Evolutionary conservation across 257 asterid species (phyloP).

Genomic region (Osmanthus fragrans): DNA sequence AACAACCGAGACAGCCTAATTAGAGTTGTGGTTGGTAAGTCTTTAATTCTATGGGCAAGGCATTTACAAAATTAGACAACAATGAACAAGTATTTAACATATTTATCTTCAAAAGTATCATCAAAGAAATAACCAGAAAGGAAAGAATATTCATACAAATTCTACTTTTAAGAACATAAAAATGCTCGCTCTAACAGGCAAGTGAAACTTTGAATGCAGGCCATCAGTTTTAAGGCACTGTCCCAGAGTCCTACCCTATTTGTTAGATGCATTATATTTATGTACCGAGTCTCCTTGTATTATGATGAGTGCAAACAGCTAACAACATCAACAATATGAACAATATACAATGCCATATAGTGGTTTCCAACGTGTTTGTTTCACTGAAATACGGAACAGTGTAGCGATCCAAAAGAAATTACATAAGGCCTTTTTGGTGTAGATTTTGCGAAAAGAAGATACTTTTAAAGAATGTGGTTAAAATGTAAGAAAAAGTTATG

Average conservation of each 20-base stretch:
- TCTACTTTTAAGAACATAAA: not conserved
- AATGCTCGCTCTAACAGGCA: not conserved
- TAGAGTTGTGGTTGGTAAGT: not conserved
- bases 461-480: too few species aligned
- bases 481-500: too few species aligned
- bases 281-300: not conserved
- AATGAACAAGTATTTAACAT: not conserved
- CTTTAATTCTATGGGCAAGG: not conserved
- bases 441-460: too few species aligned
- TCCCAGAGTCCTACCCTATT: not conserved
- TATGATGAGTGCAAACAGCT: not conserved
- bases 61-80: not conserved
- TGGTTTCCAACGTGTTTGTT: too few species aligned
- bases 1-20: not conserved
- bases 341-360: too few species aligned
- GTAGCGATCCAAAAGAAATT: too few species aligned
- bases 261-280: not conserved
- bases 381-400: too few species aligned
- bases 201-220: not conserved
- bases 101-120: not conserved
- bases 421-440: too few species aligned
- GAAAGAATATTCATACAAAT: not conserved
- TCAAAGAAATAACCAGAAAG: not conserved
- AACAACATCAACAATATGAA: too few species aligned
- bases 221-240: not conserved